phyloP scores from a whole-genome alignment of 108 stramenopile genomes.

The Cylindrotheca fusiformis region DNA sequence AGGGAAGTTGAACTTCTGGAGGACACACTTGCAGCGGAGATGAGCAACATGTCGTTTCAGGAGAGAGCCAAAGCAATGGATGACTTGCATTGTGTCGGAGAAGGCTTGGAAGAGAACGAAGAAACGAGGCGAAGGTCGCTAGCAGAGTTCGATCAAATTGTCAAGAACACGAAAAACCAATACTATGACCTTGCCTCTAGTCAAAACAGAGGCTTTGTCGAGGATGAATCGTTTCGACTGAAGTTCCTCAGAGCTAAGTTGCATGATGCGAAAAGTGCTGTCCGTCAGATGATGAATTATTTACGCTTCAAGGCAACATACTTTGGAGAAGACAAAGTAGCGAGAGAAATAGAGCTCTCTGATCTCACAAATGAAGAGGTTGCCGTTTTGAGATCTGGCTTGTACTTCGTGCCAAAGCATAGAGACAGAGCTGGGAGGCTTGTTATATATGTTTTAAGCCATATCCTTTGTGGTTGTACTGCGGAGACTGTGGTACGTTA shows the following conservation, averaged over 20 bases:
- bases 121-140: neutral
- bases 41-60: neutral
- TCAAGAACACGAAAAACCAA: neutral
- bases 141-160: neutral
- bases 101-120: neutral
- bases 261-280: slow-evolving; percentile 6
- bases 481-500: neutral
- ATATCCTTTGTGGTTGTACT: neutral
- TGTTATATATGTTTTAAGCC: neutral
- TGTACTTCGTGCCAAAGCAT: neutral
- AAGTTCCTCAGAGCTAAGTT: slow-evolving; percentile 14
- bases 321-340: slow-evolving; percentile 12
- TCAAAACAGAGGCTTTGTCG: neutral
- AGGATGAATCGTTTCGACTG: slow-evolving; percentile 3
- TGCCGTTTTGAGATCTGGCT: slow-evolving; percentile 7
- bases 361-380: slow-evolving; percentile 21
- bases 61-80: neutral
- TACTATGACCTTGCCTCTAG: neutral
- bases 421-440: neutral
- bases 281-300: slow-evolving; percentile 1
- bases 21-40: neutral
- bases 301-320: slow-evolving; percentile 1
- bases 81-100: neutral
- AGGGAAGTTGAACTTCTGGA: too few species aligned
- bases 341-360: slow-evolving; percentile 7